Percentiles rank a stretch among this genome's conserved stretches.
Conservation (phyloP, 176 grass and related monocot species). For the Aegilops speltoides region DNA sequence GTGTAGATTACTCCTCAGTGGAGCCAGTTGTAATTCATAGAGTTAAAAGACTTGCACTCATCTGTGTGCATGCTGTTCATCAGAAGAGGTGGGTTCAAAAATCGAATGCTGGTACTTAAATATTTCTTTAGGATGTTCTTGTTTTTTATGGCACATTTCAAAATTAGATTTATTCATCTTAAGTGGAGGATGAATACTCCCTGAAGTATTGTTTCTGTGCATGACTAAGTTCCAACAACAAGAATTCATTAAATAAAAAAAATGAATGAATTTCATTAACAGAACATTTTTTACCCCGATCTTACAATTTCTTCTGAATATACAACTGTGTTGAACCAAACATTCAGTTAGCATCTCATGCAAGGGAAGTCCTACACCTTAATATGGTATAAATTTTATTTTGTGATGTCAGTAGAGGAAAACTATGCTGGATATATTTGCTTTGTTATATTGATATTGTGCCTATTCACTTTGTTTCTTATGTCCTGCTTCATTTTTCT, state of each 20-base stretch:
- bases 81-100: slow-evolving; percentile 60
- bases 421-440: slow-evolving; percentile 6
- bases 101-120: neutral
- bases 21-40: slow-evolving; percentile 55
- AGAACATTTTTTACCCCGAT: neutral
- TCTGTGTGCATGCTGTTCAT: slow-evolving; percentile 72
- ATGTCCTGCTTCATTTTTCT: neutral
- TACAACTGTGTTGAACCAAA: slow-evolving; percentile 1
- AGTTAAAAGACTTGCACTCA: slow-evolving; percentile 75
- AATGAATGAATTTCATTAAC: neutral
- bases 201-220: neutral
- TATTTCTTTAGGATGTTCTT: slow-evolving; percentile 8
- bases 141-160: neutral
- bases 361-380: neutral
- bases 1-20: slow-evolving; percentile 45
- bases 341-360: slow-evolving; percentile 3
- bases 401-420: neutral
- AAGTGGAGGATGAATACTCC: neutral
- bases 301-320: neutral
- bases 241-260: neutral
- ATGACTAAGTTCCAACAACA: neutral
- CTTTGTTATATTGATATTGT: slow-evolving; percentile 1
- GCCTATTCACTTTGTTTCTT: neutral
- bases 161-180: neutral
- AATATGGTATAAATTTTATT: neutral